Conservation (phyloP, 2,329 filamentous ascomycete species). For the Aquanectria penicillioides region DNA sequence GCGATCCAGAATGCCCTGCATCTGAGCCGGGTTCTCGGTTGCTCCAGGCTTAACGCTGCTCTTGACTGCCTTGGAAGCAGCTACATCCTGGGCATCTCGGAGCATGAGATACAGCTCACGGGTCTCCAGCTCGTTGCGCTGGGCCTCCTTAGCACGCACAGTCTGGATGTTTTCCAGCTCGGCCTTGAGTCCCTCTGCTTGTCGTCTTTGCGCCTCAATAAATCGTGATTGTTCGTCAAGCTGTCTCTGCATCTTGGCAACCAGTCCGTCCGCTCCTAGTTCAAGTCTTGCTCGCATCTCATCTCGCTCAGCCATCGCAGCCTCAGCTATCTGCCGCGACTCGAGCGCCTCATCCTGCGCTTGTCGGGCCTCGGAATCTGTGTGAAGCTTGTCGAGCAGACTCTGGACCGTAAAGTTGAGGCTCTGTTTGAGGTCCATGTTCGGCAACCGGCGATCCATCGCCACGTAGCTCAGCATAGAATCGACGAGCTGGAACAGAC, state of each 20-base stretch:
- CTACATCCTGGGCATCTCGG: constrained; percentile 94
- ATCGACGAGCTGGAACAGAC: constrained; percentile 98
- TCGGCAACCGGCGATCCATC: constrained; percentile 94
- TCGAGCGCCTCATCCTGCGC: constrained; percentile 92
- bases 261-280: constrained; percentile 90
- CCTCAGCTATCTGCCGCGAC: constrained; percentile 91
- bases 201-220: constrained; percentile 87
- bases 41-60: constrained; percentile 60
- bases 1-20: constrained; percentile 93
- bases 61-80: constrained; percentile 81
- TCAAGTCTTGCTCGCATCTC: constrained; percentile 91
- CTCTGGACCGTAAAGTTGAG: constrained; percentile 97
- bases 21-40: constrained; percentile 76
- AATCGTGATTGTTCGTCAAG: constrained; percentile 92
- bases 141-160: constrained; percentile 87
- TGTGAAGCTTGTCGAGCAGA: constrained; percentile 93
- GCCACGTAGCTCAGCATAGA: constrained; percentile 99
- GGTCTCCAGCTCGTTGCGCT: constrained; percentile 95
- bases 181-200: constrained; percentile 87
- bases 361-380: constrained; percentile 92
- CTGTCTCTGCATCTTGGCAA: constrained; percentile 91
- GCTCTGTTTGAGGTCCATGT: constrained; percentile 98
- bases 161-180: constrained; percentile 90
- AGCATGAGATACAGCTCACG: constrained; percentile 98
- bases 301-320: constrained; percentile 94